Evolutionary conservation across 1,284 basidiomycete species (phyloP), one percentile per base, ranked within the genome.

Genomic region (Apiotrichum sp.): DNA sequence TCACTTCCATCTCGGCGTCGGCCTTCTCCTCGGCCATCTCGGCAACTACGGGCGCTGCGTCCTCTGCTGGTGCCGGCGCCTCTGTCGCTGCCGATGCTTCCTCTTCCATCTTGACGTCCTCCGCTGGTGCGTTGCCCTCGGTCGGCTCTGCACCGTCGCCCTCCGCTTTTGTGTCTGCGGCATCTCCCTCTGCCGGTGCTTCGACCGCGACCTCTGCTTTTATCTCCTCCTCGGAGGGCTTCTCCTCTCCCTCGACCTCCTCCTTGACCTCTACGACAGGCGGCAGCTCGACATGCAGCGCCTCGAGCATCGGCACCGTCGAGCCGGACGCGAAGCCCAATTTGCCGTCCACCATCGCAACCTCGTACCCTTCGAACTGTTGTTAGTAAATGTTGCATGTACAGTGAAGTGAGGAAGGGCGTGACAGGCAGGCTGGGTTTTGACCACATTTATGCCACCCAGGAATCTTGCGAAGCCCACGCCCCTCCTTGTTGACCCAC

Each of bases 281-380:
- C 75, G 86, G 68, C 33, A 89, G 81, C 31, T 83, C 57, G 31
- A 70, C 81, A 83, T 63, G 86, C 81, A 29, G 81, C 82, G 45
- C 61, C 57, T 79, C 79, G 36, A 82, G 74, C 1, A 77, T 75
- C 0, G 81, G 81, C 6, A 82, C 74, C 6, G 78, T 78, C n/a
- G 91, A 90, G 59, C 86, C 92, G 9, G 88, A 84, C 49, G 89
- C 85, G 46, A 85, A 84, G 4, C 86, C 81, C 34, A 98, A 84
- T 32, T 87, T 83, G 32, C 93, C 95, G 35, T 86, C 85, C 41
- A 98, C 84, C 72, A 87, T 93, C 16, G 88, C 90, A 42, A 98
- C 88, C 73, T 98, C 92, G 71, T 93, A 98, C 68, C 96, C 95
- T 69, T 98, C 96, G 69, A 97, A 96, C 88, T 95, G 62, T 5